Conservation (phyloP, 768 basidiomycete species). For the Kwoniella dejecticola region DNA sequence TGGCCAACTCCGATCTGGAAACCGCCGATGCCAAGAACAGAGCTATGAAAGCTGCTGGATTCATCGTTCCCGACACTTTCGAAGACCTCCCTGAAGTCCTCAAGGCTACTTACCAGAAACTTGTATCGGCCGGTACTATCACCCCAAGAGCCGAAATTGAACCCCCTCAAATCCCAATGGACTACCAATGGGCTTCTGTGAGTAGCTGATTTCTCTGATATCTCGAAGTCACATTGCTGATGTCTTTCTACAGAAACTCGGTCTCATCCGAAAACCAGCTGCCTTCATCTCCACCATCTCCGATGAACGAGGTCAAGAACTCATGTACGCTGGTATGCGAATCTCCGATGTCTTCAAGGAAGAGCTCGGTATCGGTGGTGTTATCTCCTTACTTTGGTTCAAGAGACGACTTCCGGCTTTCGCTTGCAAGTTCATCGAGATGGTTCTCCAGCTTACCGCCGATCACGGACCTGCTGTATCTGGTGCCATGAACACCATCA, state of each 20-base stretch:
- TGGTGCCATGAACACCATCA: slow-evolving; percentile 99
- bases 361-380: slow-evolving; percentile 94
- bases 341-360: slow-evolving; percentile 98
- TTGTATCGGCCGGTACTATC: slow-evolving; percentile 72
- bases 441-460: slow-evolving; percentile 98
- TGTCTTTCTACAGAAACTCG: slow-evolving; percentile 65
- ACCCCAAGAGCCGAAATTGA: slow-evolving; percentile 74
- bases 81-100: slow-evolving; percentile 88
- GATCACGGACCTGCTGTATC: slow-evolving; percentile 99
- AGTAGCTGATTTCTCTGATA: background rate
- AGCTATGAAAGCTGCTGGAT: slow-evolving; percentile 91
- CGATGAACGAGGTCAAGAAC: slow-evolving; percentile 97
- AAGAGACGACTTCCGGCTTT: slow-evolving; percentile 87
- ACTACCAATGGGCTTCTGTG: slow-evolving; percentile 97
- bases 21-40: slow-evolving; percentile 98
- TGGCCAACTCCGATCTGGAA: slow-evolving; percentile 97
- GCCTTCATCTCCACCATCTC: slow-evolving; percentile 98
- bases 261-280: slow-evolving; percentile 96
- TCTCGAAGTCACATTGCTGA: no score
- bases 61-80: slow-evolving; percentile 96
- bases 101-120: slow-evolving; percentile 77
- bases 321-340: slow-evolving; percentile 97
- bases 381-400: slow-evolving; percentile 95
- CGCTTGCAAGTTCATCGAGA: slow-evolving; percentile 99
- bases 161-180: slow-evolving; percentile 98